Evolutionary conservation across 257 asterid species (phyloP).

Genomic region (Mentha longifolia): DNA sequence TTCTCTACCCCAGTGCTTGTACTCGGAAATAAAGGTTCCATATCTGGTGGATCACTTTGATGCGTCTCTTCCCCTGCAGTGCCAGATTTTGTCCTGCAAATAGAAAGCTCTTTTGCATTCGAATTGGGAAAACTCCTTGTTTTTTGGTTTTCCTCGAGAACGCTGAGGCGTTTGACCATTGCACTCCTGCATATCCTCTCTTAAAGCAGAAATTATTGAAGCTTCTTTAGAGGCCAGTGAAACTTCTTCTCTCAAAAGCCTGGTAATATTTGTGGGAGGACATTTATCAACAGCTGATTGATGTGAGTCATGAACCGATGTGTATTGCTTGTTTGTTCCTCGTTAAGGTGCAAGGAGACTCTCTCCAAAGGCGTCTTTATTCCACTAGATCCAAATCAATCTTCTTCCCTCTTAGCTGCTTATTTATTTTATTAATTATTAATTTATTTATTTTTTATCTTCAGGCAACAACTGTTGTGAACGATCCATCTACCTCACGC

Average conservation of each 20-base stretch:
- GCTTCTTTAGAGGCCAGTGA: constrained; percentile 38
- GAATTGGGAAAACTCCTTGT: constrained; percentile 32
- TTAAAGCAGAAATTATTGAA: constrained; percentile 15
- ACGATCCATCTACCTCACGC: too few species aligned
- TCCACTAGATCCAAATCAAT: constrained; percentile 36
- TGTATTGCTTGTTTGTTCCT: constrained; percentile 38
- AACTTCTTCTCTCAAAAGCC: constrained; percentile 34
- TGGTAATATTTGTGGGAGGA: constrained; percentile 35
- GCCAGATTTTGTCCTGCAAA: constrained; percentile 32
- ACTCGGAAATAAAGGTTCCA: constrained; percentile 35
- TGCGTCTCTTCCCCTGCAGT: constrained; percentile 35
- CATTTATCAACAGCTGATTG: constrained; percentile 22
- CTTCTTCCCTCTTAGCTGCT: constrained; percentile 34
- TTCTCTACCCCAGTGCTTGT: constrained; percentile 31
- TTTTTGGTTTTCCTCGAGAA: constrained; percentile 38
- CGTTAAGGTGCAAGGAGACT: constrained; percentile 35
- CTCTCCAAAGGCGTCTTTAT: constrained; percentile 39
- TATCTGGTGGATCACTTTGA: constrained; percentile 39
- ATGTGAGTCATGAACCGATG: constrained; percentile 28
- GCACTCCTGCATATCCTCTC: constrained; percentile 38
- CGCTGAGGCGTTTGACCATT: constrained; percentile 37
- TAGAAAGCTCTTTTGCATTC: constrained; percentile 30
- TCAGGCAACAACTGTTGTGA: too few species aligned
- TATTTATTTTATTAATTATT: too few species aligned
- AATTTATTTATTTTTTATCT: too few species aligned